A percentile compares a stretch with the other conserved stretches of the same genome.
Conservation (phyloP, 257 asterid species). For the Prunella vulgaris region DNA sequence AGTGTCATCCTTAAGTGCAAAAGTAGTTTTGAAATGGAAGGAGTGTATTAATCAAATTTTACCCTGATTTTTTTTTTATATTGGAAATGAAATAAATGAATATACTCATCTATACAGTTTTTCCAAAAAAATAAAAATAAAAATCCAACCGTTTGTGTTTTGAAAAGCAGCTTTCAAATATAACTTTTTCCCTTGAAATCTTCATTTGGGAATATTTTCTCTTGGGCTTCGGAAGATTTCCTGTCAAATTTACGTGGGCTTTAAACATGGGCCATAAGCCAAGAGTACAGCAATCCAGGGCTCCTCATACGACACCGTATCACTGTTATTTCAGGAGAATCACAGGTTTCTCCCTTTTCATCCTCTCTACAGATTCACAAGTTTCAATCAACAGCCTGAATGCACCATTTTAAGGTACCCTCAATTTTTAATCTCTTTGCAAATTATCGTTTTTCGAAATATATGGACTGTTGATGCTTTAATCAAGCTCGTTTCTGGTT, state of each 20-base stretch:
- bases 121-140: too few species aligned
- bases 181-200: too few species aligned
- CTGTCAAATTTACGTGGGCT: neutral
- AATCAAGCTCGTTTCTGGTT: neutral
- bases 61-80: too few species aligned
- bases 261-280: neutral
- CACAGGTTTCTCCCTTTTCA: slow-evolving; percentile 9
- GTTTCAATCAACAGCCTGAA: slow-evolving; percentile 15
- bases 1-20: too few species aligned
- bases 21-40: too few species aligned
- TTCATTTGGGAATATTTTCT: too few species aligned
- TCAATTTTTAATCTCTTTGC: neutral
- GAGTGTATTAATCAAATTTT: too few species aligned
- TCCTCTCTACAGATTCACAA: slow-evolving; percentile 19
- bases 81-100: too few species aligned
- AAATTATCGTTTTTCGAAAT: neutral
- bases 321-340: neutral
- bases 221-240: neutral
- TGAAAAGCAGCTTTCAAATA: too few species aligned
- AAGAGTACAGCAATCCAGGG: neutral
- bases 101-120: too few species aligned
- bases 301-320: slow-evolving; percentile 14
- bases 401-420: slow-evolving; percentile 3
- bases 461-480: neutral
- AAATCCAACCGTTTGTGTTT: too few species aligned